Conservation (phyloP, 345 rosid species). For the Salix exigua region DNA sequence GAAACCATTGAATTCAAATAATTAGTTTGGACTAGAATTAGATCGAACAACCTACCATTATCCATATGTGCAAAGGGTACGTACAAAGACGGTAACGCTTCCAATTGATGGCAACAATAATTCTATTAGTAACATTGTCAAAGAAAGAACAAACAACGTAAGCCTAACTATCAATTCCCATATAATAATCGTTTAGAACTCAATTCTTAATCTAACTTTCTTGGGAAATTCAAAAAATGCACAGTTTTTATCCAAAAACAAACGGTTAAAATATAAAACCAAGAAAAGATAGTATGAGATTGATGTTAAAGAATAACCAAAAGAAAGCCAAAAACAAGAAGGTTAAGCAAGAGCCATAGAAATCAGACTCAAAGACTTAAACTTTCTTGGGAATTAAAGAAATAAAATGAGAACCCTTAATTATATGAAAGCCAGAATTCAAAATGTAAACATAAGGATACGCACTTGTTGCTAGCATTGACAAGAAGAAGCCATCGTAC, state of each 20-base stretch:
- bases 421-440: background rate
- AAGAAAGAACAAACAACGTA: slow-evolving; percentile 17
- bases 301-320: background rate
- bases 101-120: slow-evolving; percentile 89
- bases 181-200: background rate
- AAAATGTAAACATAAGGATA: slow-evolving; percentile 49
- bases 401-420: background rate
- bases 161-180: background rate
- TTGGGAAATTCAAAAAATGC: background rate
- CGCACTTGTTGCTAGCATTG: slow-evolving; percentile 98
- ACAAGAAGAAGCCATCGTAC: slow-evolving; percentile 99
- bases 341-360: background rate
- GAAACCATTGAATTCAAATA: background rate
- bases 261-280: background rate
- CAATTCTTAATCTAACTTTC: background rate
- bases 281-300: background rate
- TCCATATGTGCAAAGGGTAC: slow-evolving; percentile 97
- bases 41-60: slow-evolving; percentile 58
- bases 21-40: background rate
- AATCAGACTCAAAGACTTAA: background rate
- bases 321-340: background rate
- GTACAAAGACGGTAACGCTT: slow-evolving; percentile 66
- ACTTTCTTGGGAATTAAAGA: background rate
- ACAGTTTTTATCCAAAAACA: background rate
- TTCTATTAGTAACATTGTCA: slow-evolving; percentile 42